phyloP scores from a whole-genome alignment of 495 filamentous ascomycete genomes.

The Talaromyces borbonicus region DNA sequence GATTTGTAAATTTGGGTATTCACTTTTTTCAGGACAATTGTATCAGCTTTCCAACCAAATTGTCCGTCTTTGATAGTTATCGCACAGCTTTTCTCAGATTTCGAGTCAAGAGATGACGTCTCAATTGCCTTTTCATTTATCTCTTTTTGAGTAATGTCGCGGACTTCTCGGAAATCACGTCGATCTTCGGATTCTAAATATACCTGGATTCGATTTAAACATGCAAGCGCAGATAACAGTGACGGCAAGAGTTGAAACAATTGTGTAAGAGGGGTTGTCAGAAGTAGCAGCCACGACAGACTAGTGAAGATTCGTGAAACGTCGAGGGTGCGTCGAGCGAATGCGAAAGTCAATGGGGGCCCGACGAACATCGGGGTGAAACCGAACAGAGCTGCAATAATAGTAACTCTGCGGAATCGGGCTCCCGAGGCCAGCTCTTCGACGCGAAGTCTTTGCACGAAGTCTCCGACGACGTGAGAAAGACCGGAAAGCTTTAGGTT shows the following conservation, averaged over 20 bases:
- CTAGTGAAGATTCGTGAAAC: conserved; percentile 47
- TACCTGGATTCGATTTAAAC: conserved; percentile 47
- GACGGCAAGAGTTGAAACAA: conserved; percentile 46
- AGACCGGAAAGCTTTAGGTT: conserved; percentile 37
- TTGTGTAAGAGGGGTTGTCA: conserved; percentile 42
- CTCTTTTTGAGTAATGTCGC: neutral
- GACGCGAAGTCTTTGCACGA: conserved; percentile 27
- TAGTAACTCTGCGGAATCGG: conserved; percentile 18
- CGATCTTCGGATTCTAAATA: conserved; percentile 37
- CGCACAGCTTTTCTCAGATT: conserved; percentile 10
- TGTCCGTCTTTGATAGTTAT: conserved; percentile 32
- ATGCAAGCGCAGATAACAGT: conserved; percentile 44
- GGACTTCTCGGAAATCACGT: conserved; percentile 19
- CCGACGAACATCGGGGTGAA: conserved; percentile 7
- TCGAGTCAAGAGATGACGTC: conserved; percentile 23
- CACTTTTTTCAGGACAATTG: conserved; percentile 3
- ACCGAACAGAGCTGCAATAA: conserved; percentile 11
- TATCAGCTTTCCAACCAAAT: conserved; percentile 27
- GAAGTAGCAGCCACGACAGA: conserved; percentile 48
- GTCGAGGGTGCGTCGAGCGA: conserved; percentile 21
- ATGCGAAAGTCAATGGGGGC: conserved; percentile 11
- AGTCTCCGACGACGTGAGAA: conserved; percentile 17
- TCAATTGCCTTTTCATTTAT: neutral
- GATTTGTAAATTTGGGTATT: conserved; percentile 3
- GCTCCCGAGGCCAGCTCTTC: conserved; percentile 30